These are phyloP conservation scores for Silene uniflora DNA, from an alignment of 148 eudicot genomes.

Conservation along the genomic window DNA sequence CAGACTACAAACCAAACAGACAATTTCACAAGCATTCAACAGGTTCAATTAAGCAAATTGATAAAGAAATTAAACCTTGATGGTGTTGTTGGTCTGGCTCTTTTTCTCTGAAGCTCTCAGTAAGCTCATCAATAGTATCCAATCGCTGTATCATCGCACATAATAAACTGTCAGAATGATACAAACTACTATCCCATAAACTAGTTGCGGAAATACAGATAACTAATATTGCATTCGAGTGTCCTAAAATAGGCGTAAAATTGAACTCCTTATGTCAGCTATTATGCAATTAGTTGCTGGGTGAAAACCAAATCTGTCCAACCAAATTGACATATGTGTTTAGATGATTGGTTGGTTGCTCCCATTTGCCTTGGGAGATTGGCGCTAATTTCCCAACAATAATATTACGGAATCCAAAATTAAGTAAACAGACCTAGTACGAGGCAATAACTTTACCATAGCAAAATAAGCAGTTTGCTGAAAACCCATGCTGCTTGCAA, in stretches of 20 bases:
- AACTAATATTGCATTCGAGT: too few relatives aligned
- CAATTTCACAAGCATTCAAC: not conserved
- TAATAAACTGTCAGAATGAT: not conserved
- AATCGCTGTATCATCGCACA: conserved; percentile 49
- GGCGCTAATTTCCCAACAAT: too few relatives aligned
- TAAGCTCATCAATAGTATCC: conserved; percentile 63
- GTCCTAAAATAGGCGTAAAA: too few relatives aligned
- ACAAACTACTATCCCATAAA: not conserved
- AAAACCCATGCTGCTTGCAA: conserved; percentile 41
- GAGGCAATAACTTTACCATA: conserved; percentile 45
- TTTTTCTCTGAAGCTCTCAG: conserved; percentile 37
- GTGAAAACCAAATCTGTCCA: too few relatives aligned
- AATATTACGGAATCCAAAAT: not conserved
- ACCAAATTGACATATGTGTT: too few relatives aligned
- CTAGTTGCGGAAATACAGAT: not conserved
- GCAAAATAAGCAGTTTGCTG: conserved; percentile 57
- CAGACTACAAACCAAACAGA: not conserved
- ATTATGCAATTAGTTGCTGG: not conserved
- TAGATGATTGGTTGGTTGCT: too few relatives aligned
- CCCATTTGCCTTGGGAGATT: too few relatives aligned
- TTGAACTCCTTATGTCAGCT: not conserved
- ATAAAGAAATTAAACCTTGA: conserved; percentile 54
- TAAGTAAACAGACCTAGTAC: not conserved
- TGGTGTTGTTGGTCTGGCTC: conserved; percentile 49
- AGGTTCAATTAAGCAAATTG: conserved; percentile 3